phyloP scores from a whole-genome alignment of 164 flowering plant genomes.

The Paratinospora sagittata region DNA sequence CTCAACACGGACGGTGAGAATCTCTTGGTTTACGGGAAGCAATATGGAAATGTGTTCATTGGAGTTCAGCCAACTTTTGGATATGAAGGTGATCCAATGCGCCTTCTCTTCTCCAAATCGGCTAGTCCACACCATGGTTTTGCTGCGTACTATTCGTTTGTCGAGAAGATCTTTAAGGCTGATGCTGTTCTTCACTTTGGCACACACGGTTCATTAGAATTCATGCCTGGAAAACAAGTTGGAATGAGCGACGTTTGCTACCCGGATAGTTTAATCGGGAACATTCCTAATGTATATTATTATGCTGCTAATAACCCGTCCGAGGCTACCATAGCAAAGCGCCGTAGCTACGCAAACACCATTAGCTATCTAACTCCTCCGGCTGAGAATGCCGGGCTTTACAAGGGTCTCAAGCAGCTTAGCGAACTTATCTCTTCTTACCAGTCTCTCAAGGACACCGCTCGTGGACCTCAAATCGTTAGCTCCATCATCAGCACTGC shows the following conservation, averaged over 20 bases:
- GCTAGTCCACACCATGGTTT: slow-evolving; percentile 99
- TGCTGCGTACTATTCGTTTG: slow-evolving; percentile 93
- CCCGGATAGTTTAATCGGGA: slow-evolving; percentile 96
- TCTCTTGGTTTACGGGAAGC: slow-evolving; percentile 91
- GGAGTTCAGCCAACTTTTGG: slow-evolving; percentile 99
- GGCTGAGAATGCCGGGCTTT: slow-evolving; percentile 98
- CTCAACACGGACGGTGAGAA: slow-evolving; percentile 93
- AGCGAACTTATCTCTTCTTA: slow-evolving; percentile 93
- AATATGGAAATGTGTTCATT: slow-evolving; percentile 90
- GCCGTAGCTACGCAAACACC: slow-evolving; percentile 97
- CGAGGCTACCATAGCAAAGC: slow-evolving; percentile 97
- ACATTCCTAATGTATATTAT: slow-evolving; percentile 93
- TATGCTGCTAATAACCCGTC: slow-evolving; percentile 99
- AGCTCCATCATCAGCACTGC: slow-evolving; percentile 97
- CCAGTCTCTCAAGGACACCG: slow-evolving; percentile 92
- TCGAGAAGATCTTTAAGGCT: slow-evolving; percentile 91
- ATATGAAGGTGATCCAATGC: slow-evolving; percentile 98
- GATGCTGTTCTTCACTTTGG: slow-evolving; percentile 99
- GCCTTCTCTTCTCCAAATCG: slow-evolving; percentile 95
- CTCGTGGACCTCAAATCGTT: slow-evolving; percentile 91
- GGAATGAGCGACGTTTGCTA: slow-evolving; percentile 98
- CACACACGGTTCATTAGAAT: slow-evolving; percentile 96
- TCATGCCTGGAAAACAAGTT: slow-evolving; percentile 99
- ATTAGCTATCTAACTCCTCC: slow-evolving; percentile 99
- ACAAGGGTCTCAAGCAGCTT: slow-evolving; percentile 96